Conservation (phyloP, 306 rosid species). For the Vigna nakashimae region DNA sequence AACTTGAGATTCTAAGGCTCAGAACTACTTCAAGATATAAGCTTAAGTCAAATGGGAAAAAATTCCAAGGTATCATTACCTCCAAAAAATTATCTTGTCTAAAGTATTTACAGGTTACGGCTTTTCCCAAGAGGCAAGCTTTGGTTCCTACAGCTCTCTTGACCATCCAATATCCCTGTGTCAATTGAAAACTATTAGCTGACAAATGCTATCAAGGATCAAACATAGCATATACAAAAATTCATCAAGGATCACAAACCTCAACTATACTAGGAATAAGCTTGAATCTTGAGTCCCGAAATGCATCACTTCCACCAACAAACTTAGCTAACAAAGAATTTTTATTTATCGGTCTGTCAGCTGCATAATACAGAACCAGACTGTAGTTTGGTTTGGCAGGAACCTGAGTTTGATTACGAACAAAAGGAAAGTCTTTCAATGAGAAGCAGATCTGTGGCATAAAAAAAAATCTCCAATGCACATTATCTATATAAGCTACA, state of each 20-base stretch:
- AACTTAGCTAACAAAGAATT: constrained; percentile 82
- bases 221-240: constrained; percentile 32
- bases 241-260: constrained; percentile 55
- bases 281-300: constrained; percentile 88
- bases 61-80: constrained; percentile 55
- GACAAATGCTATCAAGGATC: constrained; percentile 29
- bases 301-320: constrained; percentile 78
- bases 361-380: constrained; percentile 84
- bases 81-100: constrained; percentile 91
- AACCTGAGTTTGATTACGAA: constrained; percentile 61
- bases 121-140: constrained; percentile 97
- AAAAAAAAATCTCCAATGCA: neutral
- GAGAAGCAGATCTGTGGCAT: constrained; percentile 31
- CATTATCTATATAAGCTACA: constrained; percentile 6
- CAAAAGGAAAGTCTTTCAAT: neutral
- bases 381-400: constrained; percentile 97
- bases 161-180: constrained; percentile 99
- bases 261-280: constrained; percentile 96
- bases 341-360: constrained; percentile 80
- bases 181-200: constrained; percentile 48
- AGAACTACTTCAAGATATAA: constrained; percentile 23
- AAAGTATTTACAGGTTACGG: constrained; percentile 86
- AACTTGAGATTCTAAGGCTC: neutral
- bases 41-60: constrained; percentile 8
- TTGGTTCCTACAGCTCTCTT: constrained; percentile 99